Conservation (phyloP, 148 eudicot species). For the Spergularia marina region DNA sequence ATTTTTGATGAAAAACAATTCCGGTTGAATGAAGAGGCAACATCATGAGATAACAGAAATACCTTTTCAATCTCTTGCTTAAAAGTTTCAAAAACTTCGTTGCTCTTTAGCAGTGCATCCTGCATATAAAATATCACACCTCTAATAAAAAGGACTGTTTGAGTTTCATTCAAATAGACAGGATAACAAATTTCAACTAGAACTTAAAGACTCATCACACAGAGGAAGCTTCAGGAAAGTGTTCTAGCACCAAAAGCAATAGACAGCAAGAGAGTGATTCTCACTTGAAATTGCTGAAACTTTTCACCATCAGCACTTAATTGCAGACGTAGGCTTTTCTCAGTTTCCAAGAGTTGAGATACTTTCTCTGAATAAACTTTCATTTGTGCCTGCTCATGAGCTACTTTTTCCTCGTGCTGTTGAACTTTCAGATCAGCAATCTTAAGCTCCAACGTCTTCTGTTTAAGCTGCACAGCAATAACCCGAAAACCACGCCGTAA, state of each 20-base stretch:
- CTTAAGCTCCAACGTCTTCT: constrained; percentile 81
- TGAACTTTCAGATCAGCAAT: constrained; percentile 89
- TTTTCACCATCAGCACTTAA: constrained; percentile 94
- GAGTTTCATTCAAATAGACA: constrained; percentile 1
- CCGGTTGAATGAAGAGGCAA: neutral
- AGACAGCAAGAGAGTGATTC: constrained; percentile 4
- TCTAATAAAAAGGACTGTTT: neutral
- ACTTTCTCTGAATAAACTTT: constrained; percentile 82
- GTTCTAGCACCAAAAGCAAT: neutral
- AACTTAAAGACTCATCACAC: neutral
- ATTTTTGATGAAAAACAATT: neutral
- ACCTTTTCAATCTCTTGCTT: constrained; percentile 98
- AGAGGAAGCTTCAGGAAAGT: neutral
- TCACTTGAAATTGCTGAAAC: constrained; percentile 94
- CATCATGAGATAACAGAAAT: constrained; percentile 8
- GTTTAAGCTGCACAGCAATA: constrained; percentile 67
- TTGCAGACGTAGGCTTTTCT: constrained; percentile 79
- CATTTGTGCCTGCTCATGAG: constrained; percentile 84
- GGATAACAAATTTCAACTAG: neutral
- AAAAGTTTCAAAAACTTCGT: constrained; percentile 93
- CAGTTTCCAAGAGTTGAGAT: constrained; percentile 75
- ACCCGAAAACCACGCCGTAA: constrained; percentile 5
- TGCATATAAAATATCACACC: constrained; percentile 33
- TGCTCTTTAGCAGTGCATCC: constrained; percentile 95
- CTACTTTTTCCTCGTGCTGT: constrained; percentile 72